phyloP scores from a whole-genome alignment of 805 yeast genomes.

The Kodamaea hsintzibuensis region DNA sequence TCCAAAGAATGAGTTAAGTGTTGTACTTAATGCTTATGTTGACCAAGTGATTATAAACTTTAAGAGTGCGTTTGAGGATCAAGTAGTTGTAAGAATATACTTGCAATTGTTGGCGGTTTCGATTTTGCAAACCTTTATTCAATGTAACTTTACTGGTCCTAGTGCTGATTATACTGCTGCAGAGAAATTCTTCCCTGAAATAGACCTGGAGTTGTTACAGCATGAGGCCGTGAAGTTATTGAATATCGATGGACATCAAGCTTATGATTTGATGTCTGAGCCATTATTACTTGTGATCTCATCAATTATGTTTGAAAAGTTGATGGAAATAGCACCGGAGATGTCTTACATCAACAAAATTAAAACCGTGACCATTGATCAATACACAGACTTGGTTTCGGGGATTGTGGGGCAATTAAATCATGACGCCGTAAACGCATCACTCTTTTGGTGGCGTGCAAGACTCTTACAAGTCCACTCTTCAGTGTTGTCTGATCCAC shows the following conservation, averaged over 20 bases:
- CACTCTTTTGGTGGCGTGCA: slow-evolving; percentile 74
- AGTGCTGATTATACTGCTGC: slow-evolving; percentile 41
- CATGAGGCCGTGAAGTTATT: slow-evolving; percentile 42
- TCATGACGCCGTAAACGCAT: slow-evolving; percentile 41
- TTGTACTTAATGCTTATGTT: slow-evolving; percentile 19
- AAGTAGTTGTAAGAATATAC: slow-evolving; percentile 17
- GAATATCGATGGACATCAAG: slow-evolving; percentile 64
- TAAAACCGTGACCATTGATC: slow-evolving; percentile 25
- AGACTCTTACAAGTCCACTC: slow-evolving; percentile 65
- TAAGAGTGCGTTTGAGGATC: slow-evolving; percentile 11
- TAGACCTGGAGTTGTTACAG: slow-evolving; percentile 20
- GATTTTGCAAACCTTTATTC: slow-evolving; percentile 66
- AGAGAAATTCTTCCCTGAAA: slow-evolving; percentile 29
- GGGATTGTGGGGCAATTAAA: slow-evolving; percentile 8
- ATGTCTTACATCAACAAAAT: slow-evolving; percentile 43
- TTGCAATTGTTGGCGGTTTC: slow-evolving; percentile 54
- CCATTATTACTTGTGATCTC: slow-evolving; percentile 37
- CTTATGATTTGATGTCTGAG: slow-evolving; percentile 53
- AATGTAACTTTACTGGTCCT: slow-evolving; percentile 85
- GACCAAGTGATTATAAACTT: slow-evolving; percentile 14
- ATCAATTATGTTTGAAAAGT: slow-evolving; percentile 31
- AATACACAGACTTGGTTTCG: slow-evolving; percentile 19
- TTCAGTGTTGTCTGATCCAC: slow-evolving; percentile 63
- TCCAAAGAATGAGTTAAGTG: slow-evolving; percentile 22
- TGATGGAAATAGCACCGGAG: slow-evolving; percentile 39